Evolutionary conservation across 177 flowering plant species (phyloP), one percentile per base, ranked within the genome.

Genomic region (Tripterygium wilfordii): DNA sequence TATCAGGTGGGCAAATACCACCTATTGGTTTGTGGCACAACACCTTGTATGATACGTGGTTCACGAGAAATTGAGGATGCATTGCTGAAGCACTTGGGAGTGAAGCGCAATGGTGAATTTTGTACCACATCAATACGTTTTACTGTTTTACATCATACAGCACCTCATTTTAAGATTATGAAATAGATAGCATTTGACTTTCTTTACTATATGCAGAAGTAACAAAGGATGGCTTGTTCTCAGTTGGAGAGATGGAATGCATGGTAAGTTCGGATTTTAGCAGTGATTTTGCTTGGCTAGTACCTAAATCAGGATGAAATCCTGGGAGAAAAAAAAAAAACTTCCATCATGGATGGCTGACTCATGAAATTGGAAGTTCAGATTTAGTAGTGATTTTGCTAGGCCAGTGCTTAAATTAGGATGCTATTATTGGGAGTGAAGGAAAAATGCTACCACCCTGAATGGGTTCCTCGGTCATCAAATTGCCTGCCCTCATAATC

Each of bases 231-330:
- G 97, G 98, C 10, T 25, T 92, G 62, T 92, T 92, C 57, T 92
- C 98, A 63, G 98, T 92, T 53, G 98, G 98, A 46, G 98, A 92
- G 76, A 92, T 92, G 98, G 98, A 92, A 62, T 92, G 98, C 79
- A 92, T 92, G 98, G 98, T 92, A 50, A 71, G 87, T 60, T n/a
- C n/a, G n/a, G n/a, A n/a, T n/a, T n/a, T n/a, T n/a, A n/a, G n/a
- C n/a, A 1, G 9, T 24, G 1, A 12, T 19, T 16, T 26, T 45
- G 39, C n/a, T 30, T 24, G 16, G 22, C 17, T 19, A 10, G 13
- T 42, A 5, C 46, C 49, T 40, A n/a, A 24, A 31, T 20, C 41
- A 23, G 35, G 5, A 36, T 15, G 33, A 35, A n/a, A n/a, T n/a
- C n/a, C n/a, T n/a, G n/a, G n/a, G n/a, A n/a, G n/a, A n/a, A n/a